Conservation (phyloP, 345 rosid genomes). For the Combretum micranthum region DNA sequence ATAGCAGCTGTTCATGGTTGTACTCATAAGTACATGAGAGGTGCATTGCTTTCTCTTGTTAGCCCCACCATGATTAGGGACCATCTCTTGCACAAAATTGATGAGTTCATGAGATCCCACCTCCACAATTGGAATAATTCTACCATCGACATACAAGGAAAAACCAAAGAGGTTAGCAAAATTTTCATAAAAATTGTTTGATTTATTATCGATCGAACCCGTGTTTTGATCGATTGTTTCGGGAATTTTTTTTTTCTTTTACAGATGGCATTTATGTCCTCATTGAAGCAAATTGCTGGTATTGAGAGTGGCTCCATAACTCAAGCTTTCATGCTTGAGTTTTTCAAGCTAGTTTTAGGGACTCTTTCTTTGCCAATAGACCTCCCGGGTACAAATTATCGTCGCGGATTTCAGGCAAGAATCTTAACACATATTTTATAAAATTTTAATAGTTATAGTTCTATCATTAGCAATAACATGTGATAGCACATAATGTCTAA, state of each 20-base stretch:
- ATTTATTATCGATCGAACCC: neutral
- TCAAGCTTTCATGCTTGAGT: constrained; percentile 44
- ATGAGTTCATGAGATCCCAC: constrained; percentile 46
- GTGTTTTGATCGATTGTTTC: neutral
- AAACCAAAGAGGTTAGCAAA: constrained; percentile 57
- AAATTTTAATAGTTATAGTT: neutral
- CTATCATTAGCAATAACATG: neutral
- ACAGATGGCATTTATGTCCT: constrained; percentile 64
- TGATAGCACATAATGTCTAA: too few species aligned
- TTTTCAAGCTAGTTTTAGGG: constrained; percentile 66
- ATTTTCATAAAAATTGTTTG: too few species aligned
- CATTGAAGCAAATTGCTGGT: constrained; percentile 50
- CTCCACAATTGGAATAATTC: constrained; percentile 46
- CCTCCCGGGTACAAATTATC: constrained; percentile 73
- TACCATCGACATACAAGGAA: constrained; percentile 62
- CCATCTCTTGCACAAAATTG: constrained; percentile 54
- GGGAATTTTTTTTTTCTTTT: neutral
- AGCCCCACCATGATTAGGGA: constrained; percentile 51
- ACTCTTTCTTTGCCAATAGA: constrained; percentile 71
- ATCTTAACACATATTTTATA: neutral
- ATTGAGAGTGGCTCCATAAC: constrained; percentile 28
- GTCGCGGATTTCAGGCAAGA: constrained; percentile 56
- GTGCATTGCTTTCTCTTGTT: constrained; percentile 53
- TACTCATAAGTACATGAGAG: constrained; percentile 62
- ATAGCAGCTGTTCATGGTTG: constrained; percentile 81